phyloP scores from a whole-genome alignment of 2,329 filamentous ascomycete species.

The Fusarium bulbicola region DNA sequence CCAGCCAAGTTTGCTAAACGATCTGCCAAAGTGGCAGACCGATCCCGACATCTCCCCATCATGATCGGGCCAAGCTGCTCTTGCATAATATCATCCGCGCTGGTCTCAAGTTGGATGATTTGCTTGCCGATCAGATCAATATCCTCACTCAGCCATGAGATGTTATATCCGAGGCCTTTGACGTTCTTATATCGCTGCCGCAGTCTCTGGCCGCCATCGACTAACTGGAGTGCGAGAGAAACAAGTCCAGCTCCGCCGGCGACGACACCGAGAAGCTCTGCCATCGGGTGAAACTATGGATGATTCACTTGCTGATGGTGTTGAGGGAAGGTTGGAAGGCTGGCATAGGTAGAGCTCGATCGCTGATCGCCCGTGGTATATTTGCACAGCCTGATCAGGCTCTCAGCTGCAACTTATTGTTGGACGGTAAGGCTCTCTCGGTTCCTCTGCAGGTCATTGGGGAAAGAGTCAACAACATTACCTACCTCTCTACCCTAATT shows the following conservation, averaged over 20 bases:
- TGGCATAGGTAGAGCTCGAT: not conserved
- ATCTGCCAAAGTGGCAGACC: not conserved
- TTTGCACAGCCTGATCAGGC: not conserved
- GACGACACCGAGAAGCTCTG: slow-evolving; percentile 4
- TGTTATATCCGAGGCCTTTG: not conserved
- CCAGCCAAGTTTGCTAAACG: not conserved
- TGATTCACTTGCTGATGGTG: rapidly evolving
- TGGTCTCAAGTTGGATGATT: not conserved
- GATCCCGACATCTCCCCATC: slow-evolving; percentile 1
- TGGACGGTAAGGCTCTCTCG: not conserved
- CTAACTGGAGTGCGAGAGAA: slow-evolving; percentile 10
- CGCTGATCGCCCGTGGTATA: rapidly evolving
- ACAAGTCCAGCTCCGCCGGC: slow-evolving; percentile 14
- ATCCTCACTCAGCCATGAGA: not conserved
- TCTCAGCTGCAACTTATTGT: not conserved
- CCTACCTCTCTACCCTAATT: too few species aligned
- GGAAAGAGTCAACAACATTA: not conserved
- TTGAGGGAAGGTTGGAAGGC: rapidly evolving
- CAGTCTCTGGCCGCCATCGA: slow-evolving; percentile 4
- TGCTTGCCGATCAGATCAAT: not conserved
- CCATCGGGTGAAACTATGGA: not conserved
- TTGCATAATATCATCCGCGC: not conserved
- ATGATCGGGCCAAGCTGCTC: slow-evolving; percentile 6
- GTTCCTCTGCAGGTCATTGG: not conserved
- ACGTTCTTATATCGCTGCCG: not conserved